Evolutionary conservation across 495 filamentous ascomycete genomes (phyloP), one percentile per base, ranked within the genome.

Genomic region (Aspergillus nanangensis): DNA sequence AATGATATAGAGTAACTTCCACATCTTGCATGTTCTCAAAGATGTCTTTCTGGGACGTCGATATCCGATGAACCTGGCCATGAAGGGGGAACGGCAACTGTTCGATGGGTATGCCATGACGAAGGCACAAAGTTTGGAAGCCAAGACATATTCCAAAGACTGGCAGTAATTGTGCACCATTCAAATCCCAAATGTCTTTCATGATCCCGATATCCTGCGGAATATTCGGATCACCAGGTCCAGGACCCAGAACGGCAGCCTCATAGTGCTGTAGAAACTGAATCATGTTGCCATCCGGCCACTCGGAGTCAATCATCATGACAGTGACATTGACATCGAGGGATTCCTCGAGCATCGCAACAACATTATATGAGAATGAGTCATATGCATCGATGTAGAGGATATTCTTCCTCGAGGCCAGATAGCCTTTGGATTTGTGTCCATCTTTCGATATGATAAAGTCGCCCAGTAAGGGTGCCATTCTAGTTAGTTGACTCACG

Each of bases 381-480:
- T 96, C 93, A 57, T 95, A 94, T 41, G 90, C 89, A 60, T 98
- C 93, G 34, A 98, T 67, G 62, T 93, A 90, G 35, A 98, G 80
- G 41, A 96, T 81, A 36, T 69, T 77, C 32, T 64, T 72, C 29
- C 38, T 1, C 20, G 34, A 23, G 41, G 14, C 27, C 20, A 40
- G 44, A 32, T 37, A 22, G 50, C 17, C n/a, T 31, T 22, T 3
- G 40, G 44, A 38, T 47, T 25, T 11, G 11, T 29, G 7, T 7
- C 41, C 45, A 29, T 34, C 23, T 8, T 42, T 19, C 15, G 50
- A 24, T 27, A 17, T 49, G 38, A 56, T 53, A 62, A 61, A 68
- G 46, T 36, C 49, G 8, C 62, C 65, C 32, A 67, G 55, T 46
- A 69, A 41, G 22, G 67, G 67, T 37, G 62, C 63, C 67, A 71